These are phyloP conservation scores for Babesia bovis DNA, from an alignment of 169 alveolate species.

Conservation along the genomic window DNA sequence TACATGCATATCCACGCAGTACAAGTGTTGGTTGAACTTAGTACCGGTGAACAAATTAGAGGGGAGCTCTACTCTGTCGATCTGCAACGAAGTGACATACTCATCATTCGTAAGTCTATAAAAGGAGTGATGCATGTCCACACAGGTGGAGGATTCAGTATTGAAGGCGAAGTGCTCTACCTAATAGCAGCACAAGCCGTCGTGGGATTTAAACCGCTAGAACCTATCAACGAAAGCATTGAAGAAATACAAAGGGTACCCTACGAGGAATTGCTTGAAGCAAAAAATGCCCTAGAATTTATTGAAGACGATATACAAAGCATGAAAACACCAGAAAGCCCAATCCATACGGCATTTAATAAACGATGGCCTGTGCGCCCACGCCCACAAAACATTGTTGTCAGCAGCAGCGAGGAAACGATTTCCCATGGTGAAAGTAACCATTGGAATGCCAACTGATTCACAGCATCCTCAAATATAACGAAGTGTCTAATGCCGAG, in stretches of 20 bases:
- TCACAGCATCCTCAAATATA: background rate
- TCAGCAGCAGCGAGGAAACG: background rate
- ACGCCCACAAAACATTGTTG: background rate
- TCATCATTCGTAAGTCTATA: slow-evolving; percentile 41
- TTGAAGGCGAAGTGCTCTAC: slow-evolving; percentile 13
- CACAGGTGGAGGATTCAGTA: slow-evolving; percentile 12
- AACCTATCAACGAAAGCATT: slow-evolving; percentile 38
- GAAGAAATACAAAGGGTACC: slow-evolving; percentile 53
- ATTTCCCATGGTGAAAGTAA: background rate
- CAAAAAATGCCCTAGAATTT: background rate
- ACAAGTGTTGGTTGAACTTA: slow-evolving; percentile 16
- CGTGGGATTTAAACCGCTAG: slow-evolving; percentile 22
- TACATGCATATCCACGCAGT: slow-evolving; percentile 14
- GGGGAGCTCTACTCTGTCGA: slow-evolving; percentile 62
- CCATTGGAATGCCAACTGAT: background rate
- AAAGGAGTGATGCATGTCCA: background rate
- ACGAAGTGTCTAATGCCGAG: no score
- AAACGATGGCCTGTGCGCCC: slow-evolving; percentile 4
- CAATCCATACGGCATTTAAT: background rate
- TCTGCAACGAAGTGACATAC: slow-evolving; percentile 35
- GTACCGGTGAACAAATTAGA: slow-evolving; percentile 43
- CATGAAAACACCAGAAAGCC: background rate
- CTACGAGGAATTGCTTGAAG: slow-evolving; percentile 33
- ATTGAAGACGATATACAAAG: background rate
- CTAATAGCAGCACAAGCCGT: slow-evolving; percentile 28